Conservation (phyloP, 305 asterid genomes). For the Rubia balearica region DNA sequence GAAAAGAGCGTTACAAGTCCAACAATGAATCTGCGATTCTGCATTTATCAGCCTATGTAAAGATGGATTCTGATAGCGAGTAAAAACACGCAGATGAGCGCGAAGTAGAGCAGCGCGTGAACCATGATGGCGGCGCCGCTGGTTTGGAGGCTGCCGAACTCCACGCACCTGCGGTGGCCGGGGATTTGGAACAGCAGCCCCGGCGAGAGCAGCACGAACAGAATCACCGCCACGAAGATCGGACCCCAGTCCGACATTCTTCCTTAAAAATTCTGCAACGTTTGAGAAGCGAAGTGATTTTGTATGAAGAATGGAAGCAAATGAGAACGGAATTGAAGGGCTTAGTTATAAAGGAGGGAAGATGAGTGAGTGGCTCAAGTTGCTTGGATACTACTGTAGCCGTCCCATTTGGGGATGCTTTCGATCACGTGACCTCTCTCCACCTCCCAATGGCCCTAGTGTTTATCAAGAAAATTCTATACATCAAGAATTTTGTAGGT, state of each 20-base stretch:
- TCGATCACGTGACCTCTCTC: slow-evolving; percentile 9
- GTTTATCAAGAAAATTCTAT: too few species aligned
- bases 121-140: slow-evolving; percentile 40
- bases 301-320: slow-evolving; percentile 4
- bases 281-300: background rate
- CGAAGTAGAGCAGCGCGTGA: slow-evolving; percentile 42
- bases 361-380: slow-evolving; percentile 19
- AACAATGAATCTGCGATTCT: too few species aligned
- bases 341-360: background rate
- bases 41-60: slow-evolving; percentile 21
- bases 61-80: slow-evolving; percentile 34
- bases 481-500: too few species aligned
- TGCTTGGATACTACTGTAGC: slow-evolving; percentile 20
- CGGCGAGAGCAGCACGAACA: slow-evolving; percentile 40
- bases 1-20: too few species aligned
- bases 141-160: slow-evolving; percentile 39
- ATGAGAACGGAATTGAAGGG: background rate
- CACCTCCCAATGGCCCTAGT: background rate
- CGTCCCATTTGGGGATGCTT: slow-evolving; percentile 14
- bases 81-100: slow-evolving; percentile 36
- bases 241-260: slow-evolving; percentile 43
- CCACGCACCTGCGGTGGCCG: slow-evolving; percentile 35
- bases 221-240: slow-evolving; percentile 34
- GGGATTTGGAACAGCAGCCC: slow-evolving; percentile 47
- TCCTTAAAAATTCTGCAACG: background rate